A percentile compares a stretch with the other conserved stretches of the same genome.
phyloP scores from a whole-genome alignment of 163 green algal species.

The Volvox carteri region DNA sequence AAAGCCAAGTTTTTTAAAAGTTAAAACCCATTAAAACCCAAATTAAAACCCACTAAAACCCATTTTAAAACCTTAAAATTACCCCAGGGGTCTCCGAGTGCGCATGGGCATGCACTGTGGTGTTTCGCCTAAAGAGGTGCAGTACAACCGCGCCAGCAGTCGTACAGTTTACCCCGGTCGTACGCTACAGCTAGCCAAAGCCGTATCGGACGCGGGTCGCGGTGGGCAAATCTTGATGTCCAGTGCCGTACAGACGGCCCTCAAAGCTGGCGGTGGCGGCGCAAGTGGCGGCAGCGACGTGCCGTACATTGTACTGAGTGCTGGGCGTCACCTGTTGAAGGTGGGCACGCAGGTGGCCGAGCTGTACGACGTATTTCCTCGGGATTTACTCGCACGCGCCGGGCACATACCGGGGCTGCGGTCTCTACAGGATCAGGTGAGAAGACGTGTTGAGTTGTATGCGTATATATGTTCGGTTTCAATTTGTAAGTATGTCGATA shows the following conservation, averaged over 20 bases:
- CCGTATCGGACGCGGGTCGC: neutral
- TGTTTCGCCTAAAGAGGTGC: neutral
- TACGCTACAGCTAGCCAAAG: neutral
- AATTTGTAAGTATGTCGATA: no score
- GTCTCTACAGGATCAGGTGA: conserved; percentile 1
- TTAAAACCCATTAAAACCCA: no score
- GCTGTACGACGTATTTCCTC: neutral
- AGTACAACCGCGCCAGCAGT: conserved; percentile 19
- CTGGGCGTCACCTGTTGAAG: neutral
- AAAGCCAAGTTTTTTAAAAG: no score
- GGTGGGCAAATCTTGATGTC: conserved; percentile 16
- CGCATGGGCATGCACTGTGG: conserved; percentile 38
- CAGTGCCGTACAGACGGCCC: no score
- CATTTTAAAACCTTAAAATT: neutral
- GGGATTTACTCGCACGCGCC: neutral
- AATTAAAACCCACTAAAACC: no score
- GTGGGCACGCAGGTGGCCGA: neutral
- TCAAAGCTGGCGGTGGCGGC: neutral
- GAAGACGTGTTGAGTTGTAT: neutral
- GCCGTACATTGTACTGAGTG: neutral
- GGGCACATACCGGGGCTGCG: neutral
- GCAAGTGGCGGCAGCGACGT: neutral
- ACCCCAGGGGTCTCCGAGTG: conserved; percentile 25
- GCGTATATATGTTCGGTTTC: neutral
- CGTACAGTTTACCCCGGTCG: conserved; percentile 1